A percentile compares a stretch with the other conserved stretches of the same genome.
Conservation (phyloP, 768 basidiomycete genomes). For the Mycena rosella region DNA sequence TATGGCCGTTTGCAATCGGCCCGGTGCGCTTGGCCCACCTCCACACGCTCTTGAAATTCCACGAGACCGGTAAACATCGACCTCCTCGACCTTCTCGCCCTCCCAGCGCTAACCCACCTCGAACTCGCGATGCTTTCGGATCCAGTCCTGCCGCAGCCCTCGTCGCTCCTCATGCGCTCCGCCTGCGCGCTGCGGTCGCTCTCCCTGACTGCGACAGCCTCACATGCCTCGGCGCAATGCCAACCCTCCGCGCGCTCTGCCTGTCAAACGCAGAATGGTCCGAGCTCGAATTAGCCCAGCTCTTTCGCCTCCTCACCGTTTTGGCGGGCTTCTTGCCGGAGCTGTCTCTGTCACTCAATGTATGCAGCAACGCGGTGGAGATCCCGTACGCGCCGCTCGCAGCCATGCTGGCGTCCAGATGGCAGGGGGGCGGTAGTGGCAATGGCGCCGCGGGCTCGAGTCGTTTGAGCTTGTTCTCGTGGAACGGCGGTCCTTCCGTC, state of each 20-base stretch:
- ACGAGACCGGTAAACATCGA: not conserved
- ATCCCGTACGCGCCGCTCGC: not conserved
- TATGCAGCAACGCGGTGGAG: not conserved
- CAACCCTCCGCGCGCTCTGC: no score
- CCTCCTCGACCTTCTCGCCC: constrained; percentile 1
- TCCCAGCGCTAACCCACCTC: constrained; percentile 1
- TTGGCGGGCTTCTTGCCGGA: not conserved
- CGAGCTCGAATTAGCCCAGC: no score
- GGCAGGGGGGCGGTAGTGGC: not conserved
- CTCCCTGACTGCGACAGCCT: no score
- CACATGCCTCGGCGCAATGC: no score
- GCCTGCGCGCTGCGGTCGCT: not conserved
- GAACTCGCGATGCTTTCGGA: not conserved
- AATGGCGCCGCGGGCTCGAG: not conserved
- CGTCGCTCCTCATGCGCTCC: not conserved
- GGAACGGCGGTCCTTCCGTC: not conserved
- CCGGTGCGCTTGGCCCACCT: not conserved
- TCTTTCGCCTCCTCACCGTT: no score
- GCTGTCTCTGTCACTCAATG: not conserved
- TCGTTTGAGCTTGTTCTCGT: not conserved
- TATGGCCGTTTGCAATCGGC: no score
- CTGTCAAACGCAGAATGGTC: no score
- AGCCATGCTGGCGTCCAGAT: not conserved
- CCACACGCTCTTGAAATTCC: constrained; percentile 5
- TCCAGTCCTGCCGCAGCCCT: not conserved